phyloP scores from a whole-genome alignment of 2,329 filamentous ascomycete species.

The Xylaria sp. region DNA sequence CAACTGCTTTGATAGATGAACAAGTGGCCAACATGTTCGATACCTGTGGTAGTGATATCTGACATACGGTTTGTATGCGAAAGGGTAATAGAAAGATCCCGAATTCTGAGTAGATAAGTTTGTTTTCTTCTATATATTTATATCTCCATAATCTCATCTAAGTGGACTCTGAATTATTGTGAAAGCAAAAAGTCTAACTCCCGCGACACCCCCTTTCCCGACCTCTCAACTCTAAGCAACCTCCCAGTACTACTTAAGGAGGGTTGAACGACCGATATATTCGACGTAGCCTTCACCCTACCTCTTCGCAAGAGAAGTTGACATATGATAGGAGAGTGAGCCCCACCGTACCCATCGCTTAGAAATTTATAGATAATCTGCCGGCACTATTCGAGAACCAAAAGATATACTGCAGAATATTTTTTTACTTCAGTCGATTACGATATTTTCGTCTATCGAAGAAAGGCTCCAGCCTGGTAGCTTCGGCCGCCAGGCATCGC shows the following conservation, averaged over 20 bases:
- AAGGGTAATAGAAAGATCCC: neutral
- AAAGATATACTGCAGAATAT: neutral
- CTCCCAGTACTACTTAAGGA: neutral
- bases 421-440: neutral
- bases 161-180: neutral
- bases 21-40: too few species aligned
- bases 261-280: neutral
- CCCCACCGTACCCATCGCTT: conserved; percentile 25
- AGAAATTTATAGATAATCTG: conserved; percentile 9
- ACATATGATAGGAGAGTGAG: neutral
- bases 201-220: neutral
- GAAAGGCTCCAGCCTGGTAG: conserved; percentile 11
- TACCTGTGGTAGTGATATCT: neutral
- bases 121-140: neutral
- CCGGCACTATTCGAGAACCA: neutral
- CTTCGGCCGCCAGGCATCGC: conserved; percentile 23
- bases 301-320: neutral
- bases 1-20: too few species aligned
- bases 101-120: neutral
- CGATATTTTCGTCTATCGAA: neutral
- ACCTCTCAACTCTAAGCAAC: neutral
- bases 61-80: neutral
- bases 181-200: too few species aligned
- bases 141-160: neutral
- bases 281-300: neutral